Evolutionary conservation across 129 eudicot species (phyloP), one percentile per base, ranked within the genome.

Genomic region (Gnaphalium uliginosum): DNA sequence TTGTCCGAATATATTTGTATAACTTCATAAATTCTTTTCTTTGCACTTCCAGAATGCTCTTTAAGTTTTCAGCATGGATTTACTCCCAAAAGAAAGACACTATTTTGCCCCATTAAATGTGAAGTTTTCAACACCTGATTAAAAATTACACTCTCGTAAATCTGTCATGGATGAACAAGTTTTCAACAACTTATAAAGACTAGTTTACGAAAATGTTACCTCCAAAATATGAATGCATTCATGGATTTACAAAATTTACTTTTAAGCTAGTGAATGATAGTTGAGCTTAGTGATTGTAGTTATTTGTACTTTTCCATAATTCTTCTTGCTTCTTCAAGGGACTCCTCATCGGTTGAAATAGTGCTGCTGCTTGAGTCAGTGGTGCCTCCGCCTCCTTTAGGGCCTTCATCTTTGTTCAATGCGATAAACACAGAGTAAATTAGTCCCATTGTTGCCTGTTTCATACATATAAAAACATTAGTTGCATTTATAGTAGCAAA

Each of bases 301-400:
- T 86, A 90, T 79, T 93, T 93, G 87, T 90, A 93, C 81, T 93
- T 93, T 6, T 93, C 97, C 93, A 90, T 93, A 65, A 93, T 93
- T 86, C 89, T 90, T 81, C 88, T 89, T 33, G 96, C 98, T 86
- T 93, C 96, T 84, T 93, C 97, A 29, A 93, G 81, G 69, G 87
- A 86, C 26, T 90, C 96, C 0, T 93, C 82, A 24, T 93, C 81
- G 22, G 98, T 83, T 77, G 87, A 54, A 39, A 71, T 21, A 41
- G 59, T 70, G 50, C 53, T 46, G 46, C 64, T 24, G 53, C 53
- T 46, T 46, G 32, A 61, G 57, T 39, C 17, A 18, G 54, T 59
- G 13, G 56, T 43, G 24, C 43, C 35, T 11, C 79, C 37, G 10
- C 70, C 79, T 5, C 64, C 61, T 11, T 61, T 77, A 4, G 82